These are phyloP conservation scores for Plasmodium gaboni DNA, from an alignment of 169 alveolate genomes.

Conservation along the genomic window DNA sequence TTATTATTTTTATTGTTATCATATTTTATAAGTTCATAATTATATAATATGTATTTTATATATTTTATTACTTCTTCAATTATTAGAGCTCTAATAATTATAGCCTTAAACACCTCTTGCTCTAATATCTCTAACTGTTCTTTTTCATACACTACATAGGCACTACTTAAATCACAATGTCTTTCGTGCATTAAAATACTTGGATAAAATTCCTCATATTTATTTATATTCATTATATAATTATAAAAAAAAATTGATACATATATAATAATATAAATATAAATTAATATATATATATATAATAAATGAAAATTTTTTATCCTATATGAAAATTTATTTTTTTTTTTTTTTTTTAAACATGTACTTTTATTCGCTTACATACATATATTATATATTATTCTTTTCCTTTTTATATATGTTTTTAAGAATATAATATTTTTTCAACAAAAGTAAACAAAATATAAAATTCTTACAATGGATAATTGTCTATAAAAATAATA, in stretches of 20 bases:
- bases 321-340: too few species aligned
- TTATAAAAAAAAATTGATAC: slow-evolving; percentile 5
- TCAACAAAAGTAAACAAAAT: too few species aligned
- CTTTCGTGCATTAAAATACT: slow-evolving; percentile 37
- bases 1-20: too few species aligned
- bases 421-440: too few species aligned
- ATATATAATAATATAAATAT: slow-evolving; percentile 3
- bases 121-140: slow-evolving; percentile 1
- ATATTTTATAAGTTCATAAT: too few species aligned
- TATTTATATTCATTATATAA: slow-evolving; percentile 58
- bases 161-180: background rate
- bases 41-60: background rate
- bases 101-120: slow-evolving; percentile 4
- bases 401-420: too few species aligned
- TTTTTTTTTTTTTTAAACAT: too few species aligned
- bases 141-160: slow-evolving; percentile 14
- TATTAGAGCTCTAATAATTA: slow-evolving; percentile 14
- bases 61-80: slow-evolving; percentile 25
- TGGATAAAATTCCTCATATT: slow-evolving; percentile 61
- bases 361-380: too few species aligned
- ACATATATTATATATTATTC: too few species aligned
- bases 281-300: background rate
- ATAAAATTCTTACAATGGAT: too few species aligned
- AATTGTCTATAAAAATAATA: too few species aligned
- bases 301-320: too few species aligned